Evolutionary conservation across 1,139 yeast species (phyloP), one percentile per base, ranked within the genome.

Genomic region (Eremothecium coryli): DNA sequence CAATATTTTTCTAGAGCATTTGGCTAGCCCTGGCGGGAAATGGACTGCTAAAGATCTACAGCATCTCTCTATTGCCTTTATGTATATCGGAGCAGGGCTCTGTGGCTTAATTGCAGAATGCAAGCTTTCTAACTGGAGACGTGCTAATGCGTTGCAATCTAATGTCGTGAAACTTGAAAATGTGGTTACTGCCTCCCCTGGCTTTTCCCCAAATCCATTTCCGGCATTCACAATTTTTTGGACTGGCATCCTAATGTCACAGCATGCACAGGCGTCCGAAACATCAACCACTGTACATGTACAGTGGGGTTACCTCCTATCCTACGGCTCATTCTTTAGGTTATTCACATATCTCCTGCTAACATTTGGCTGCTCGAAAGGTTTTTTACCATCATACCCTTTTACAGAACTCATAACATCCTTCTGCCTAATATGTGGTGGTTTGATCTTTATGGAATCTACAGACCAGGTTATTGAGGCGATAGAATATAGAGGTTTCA

Each of bases 161-260:
- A 46, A 58, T 11, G 30, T 47, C 39, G 42, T 44, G 14, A 44
- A 41, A 16, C 4, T n/a, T 4, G 40, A 44, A 10, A 60, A 54
- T 6, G 48, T 55, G 12, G 45, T 48, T 32, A 61, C 62, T 3
- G 80, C 77, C 5, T 56, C 76, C 1, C 86, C 88, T 1, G 93
- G 93, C 1, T 81, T 65, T 52, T 75, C 85, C 3, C 86, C 88
- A 33, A 90, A 90, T 54, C 96, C 96, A 14, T 84, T 90, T 71
- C 97, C 98, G 2, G 74, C 85, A 2, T 71, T 90, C 45, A 85
- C 93, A 8, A 82, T 90, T 25, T 90, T 82, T 60, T 90, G 96
- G 95, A 90, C 97, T 1, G 98, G 98, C 17, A 68, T 80, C n/a
- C 67, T 90, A 43, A 90, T 90, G 98, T 85, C 96, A 2, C 84